Percentiles rank a stretch among this genome's conserved stretches.
Conservation (phyloP, 2,329 filamentous ascomycete species). For the Elsinoe arachidis region DNA sequence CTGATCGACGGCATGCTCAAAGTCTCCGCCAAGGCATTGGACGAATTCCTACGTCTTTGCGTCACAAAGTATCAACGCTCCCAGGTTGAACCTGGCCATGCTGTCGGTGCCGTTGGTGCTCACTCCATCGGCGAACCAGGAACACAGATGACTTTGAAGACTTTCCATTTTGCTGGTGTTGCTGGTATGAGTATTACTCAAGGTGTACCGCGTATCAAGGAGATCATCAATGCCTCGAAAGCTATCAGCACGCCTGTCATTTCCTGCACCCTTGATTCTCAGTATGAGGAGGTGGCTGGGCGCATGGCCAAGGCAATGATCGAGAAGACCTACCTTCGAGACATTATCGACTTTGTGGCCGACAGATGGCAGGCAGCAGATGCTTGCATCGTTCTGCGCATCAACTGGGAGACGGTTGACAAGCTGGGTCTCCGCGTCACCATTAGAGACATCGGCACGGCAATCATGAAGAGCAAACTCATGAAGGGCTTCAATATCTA, state of each 20-base stretch:
- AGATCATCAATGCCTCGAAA: conserved; percentile 98
- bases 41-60: conserved; percentile 70
- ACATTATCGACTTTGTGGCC: conserved; percentile 72
- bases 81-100: conserved; percentile 87
- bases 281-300: conserved; percentile 66
- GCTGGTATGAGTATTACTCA: conserved; percentile 99
- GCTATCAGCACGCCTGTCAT: conserved; percentile 92
- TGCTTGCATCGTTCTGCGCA: conserved; percentile 68
- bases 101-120: conserved; percentile 89
- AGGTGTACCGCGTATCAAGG: conserved; percentile 98
- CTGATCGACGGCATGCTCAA: conserved; percentile 67
- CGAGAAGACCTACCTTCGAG: conserved; percentile 85
- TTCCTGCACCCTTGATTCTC: conserved; percentile 71
- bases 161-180: conserved; percentile 99
- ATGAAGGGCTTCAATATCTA: conserved; percentile 50
- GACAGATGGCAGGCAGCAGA: conserved; percentile 76
- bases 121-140: conserved; percentile 97
- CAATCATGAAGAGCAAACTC: conserved; percentile 74
- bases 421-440: conserved; percentile 75
- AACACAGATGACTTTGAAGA: conserved; percentile 98
- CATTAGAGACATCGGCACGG: conserved; percentile 61
- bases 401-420: conserved; percentile 70
- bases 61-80: conserved; percentile 85
- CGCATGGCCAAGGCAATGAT: conserved; percentile 86
- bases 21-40: conserved; percentile 65